A percentile compares a stretch with the other conserved stretches of the same genome.
These are phyloP conservation scores for Botrytis medusae DNA, from an alignment of 2,329 filamentous ascomycete genomes.

Conservation along the genomic window DNA sequence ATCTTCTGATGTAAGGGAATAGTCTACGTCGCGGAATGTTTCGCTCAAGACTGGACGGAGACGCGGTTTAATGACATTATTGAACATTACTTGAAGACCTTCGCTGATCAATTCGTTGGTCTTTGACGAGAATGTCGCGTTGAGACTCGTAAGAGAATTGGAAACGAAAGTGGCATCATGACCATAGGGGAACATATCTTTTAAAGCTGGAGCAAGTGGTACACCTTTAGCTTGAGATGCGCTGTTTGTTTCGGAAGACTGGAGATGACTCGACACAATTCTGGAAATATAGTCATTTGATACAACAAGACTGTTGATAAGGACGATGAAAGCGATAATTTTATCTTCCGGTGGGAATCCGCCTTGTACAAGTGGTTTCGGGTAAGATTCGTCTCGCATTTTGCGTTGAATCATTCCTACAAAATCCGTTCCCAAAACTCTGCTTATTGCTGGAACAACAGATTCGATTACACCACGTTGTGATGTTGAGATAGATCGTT, in stretches of 20 bases:
- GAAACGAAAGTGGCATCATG: conserved; percentile 71
- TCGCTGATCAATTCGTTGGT: conserved; percentile 79
- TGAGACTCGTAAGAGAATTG: conserved; percentile 66
- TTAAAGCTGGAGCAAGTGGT: conserved; percentile 43
- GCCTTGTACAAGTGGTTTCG: conserved; percentile 73
- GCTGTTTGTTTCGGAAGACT: conserved; percentile 39
- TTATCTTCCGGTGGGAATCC: conserved; percentile 83
- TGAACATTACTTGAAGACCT: conserved; percentile 81
- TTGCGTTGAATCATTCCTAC: conserved; percentile 96
- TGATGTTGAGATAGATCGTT: conserved; percentile 82
- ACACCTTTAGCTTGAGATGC: conserved; percentile 9
- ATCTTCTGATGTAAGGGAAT: conserved; percentile 66
- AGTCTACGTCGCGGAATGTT: conserved; percentile 89
- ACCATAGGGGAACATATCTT: conserved; percentile 75
- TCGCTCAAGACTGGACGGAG: conserved; percentile 83
- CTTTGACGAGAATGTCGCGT: conserved; percentile 72
- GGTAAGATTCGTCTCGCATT: conserved; percentile 95
- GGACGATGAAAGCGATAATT: conserved; percentile 83
- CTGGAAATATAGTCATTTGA: conserved; percentile 87
- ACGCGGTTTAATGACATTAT: conserved; percentile 81
- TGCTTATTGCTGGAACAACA: conserved; percentile 74
- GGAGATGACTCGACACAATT: conserved; percentile 72
- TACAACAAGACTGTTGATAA: conserved; percentile 94
- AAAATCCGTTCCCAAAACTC: conserved; percentile 85
- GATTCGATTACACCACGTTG: conserved; percentile 75